phyloP scores from a whole-genome alignment of 352 stramenopile species.

The Pythium guiyangense region DNA sequence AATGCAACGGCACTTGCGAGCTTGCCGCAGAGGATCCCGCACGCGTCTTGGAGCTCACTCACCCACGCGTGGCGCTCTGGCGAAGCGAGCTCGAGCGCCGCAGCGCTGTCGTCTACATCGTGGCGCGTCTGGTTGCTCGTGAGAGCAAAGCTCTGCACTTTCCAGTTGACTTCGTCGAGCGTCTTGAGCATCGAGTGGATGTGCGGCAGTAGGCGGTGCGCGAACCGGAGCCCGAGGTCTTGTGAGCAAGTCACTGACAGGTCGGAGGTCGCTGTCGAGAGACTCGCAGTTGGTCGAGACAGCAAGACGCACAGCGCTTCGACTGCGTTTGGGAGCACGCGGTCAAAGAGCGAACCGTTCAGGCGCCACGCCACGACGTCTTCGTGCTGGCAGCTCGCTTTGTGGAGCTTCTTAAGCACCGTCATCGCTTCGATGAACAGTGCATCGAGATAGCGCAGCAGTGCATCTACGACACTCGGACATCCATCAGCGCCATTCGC shows the following conservation, averaged over 20 bases:
- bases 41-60: constrained; percentile 37
- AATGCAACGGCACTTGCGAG: constrained; percentile 14
- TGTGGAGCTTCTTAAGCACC: constrained; percentile 48
- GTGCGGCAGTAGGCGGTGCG: constrained; percentile 32
- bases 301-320: constrained; percentile 37
- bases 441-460: constrained; percentile 35
- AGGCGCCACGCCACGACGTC: constrained; percentile 41
- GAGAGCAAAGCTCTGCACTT: constrained; percentile 19
- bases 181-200: constrained; percentile 47
- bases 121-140: constrained; percentile 27
- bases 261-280: no score
- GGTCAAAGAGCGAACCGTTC: constrained; percentile 46
- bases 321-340: constrained; percentile 37
- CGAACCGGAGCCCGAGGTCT: constrained; percentile 17
- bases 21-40: constrained; percentile 42
- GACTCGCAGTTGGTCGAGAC: not conserved
- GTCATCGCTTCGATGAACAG: constrained; percentile 26
- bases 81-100: not conserved
- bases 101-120: constrained; percentile 7
- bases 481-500: not conserved
- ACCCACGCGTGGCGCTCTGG: constrained; percentile 29
- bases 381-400: constrained; percentile 46
- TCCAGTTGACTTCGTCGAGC: constrained; percentile 60
- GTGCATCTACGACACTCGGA: constrained; percentile 18
- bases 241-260: not conserved